phyloP scores from a whole-genome alignment of 331 rosid species.

The Malus hybrid region DNA sequence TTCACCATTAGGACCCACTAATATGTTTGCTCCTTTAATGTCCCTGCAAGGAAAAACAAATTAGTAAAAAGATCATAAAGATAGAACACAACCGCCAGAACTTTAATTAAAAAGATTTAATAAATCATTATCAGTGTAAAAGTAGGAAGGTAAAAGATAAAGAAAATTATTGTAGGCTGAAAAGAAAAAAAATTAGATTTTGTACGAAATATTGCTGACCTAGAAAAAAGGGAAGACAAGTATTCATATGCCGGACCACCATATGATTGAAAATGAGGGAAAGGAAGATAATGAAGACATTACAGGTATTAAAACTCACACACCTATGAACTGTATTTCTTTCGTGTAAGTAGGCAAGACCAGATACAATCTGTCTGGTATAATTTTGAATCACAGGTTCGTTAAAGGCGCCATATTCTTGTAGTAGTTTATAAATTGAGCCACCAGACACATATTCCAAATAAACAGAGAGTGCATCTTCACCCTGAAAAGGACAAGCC shows the following conservation, averaged over 20 bases:
- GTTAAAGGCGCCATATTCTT: conserved; percentile 77
- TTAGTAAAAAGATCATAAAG: neutral
- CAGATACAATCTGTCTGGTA: conserved; percentile 79
- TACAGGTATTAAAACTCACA: neutral
- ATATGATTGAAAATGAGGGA: neutral
- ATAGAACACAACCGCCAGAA: neutral
- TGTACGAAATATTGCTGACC: neutral
- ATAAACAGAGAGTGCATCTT: conserved; percentile 67
- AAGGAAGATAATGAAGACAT: neutral
- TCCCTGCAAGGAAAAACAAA: conserved; percentile 56
- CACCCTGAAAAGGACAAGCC: conserved; percentile 42
- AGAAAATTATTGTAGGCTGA: too few species aligned
- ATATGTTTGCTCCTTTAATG: conserved; percentile 93
- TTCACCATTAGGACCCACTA: conserved; percentile 85
- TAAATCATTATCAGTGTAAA: neutral
- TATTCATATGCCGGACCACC: neutral
- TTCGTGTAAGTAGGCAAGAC: conserved; percentile 85
- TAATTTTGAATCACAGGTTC: conserved; percentile 86
- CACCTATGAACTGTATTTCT: conserved; percentile 76
- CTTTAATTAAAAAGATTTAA: neutral
- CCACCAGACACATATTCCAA: conserved; percentile 93
- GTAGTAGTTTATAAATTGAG: conserved; percentile 82
- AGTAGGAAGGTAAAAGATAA: neutral
- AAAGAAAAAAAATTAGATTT: neutral
- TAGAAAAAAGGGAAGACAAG: neutral